Conservation (phyloP, 768 basidiomycete genomes). For the Pleurotus eryngii region DNA sequence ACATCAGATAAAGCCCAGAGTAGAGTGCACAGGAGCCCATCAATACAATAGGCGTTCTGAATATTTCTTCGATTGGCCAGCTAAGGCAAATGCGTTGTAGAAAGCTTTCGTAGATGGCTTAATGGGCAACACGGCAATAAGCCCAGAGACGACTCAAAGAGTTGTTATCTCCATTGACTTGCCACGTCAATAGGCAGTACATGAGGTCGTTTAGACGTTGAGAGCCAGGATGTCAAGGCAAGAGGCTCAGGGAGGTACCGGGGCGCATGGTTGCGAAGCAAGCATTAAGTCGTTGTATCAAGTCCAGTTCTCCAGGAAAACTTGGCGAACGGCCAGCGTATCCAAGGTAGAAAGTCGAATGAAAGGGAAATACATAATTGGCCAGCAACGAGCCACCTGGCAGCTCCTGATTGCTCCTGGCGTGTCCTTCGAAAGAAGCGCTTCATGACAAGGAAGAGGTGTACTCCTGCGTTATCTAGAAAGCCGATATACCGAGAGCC, state of each 20-base stretch:
- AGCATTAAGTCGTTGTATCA: not conserved
- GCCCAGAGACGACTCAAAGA: not conserved
- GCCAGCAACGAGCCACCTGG: not conserved
- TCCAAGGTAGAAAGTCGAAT: not conserved
- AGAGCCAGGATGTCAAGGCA: not conserved
- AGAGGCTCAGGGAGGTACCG: not conserved
- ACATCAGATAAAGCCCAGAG: not conserved
- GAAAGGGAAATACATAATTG: not conserved
- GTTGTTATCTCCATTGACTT: constrained; percentile 6
- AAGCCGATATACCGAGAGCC: too few relatives aligned
- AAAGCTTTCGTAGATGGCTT: not conserved
- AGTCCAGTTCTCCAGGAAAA: not conserved
- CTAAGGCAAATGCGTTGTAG: not conserved
- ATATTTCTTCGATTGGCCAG: not conserved
- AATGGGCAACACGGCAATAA: not conserved
- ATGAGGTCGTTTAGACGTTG: constrained; percentile 5
- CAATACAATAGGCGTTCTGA: too few relatives aligned
- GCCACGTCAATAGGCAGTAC: not conserved
- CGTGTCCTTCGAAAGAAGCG: too few relatives aligned
- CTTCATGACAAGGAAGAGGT: too few relatives aligned
- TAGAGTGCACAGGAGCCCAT: too few relatives aligned
- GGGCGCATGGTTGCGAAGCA: not conserved
- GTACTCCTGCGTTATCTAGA: too few relatives aligned
- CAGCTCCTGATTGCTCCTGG: not conserved
- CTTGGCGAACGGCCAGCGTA: not conserved